Evolutionary conservation across 2,329 filamentous ascomycete species (phyloP), one percentile per base, ranked within the genome.

Genomic region (Nannizziopsis arthrosporioides): DNA sequence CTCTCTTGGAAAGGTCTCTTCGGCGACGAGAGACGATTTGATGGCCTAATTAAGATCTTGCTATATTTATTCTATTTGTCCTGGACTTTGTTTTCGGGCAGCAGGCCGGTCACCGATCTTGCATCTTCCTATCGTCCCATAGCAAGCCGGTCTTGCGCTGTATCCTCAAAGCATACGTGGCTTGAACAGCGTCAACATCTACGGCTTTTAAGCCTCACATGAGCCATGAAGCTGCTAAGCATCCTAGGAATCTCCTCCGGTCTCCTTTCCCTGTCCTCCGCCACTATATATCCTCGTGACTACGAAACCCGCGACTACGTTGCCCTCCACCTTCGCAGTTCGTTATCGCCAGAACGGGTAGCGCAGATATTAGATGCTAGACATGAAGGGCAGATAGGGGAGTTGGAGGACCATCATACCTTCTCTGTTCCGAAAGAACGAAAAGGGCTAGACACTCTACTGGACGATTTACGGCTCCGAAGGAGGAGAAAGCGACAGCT

Each of bases 241-340:
- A 19, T 50, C 6, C 22, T 52, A 12, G 44, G 42, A 7, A 38
- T 46, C 10, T 34, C 44, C 18, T 40, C 49, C 11, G 4, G 51
- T 3, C 51, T 67, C 14, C 34, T 34, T 31, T 47, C 43, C 14
- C 19, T 44, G 1, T 47, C 44, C 40, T 42, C 39, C 19, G 44
- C 49, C 22, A 38, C 32, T 40, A 64, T 78, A 39, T 70, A 73
- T 43, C 70, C 74, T 53, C 82, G 85, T 57, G 77, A 92, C 61
- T 85, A 93, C 72, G 77, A 84, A 43, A 74, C 77, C 35, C 80
- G 88, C 67, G 90, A 98, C 66, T 96, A 94, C 69, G 95, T 96
- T 64, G 88, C 93, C 54, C 74, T 98, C 41, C 85, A 95, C 56
- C 76, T 98, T 59, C 78, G 83, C 51, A 69, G 77, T 10, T 72